Percentiles rank a stretch among this genome's conserved stretches.
phyloP scores from a whole-genome alignment of 169 alveolate genomes.

The Amoebophrya sp. region DNA sequence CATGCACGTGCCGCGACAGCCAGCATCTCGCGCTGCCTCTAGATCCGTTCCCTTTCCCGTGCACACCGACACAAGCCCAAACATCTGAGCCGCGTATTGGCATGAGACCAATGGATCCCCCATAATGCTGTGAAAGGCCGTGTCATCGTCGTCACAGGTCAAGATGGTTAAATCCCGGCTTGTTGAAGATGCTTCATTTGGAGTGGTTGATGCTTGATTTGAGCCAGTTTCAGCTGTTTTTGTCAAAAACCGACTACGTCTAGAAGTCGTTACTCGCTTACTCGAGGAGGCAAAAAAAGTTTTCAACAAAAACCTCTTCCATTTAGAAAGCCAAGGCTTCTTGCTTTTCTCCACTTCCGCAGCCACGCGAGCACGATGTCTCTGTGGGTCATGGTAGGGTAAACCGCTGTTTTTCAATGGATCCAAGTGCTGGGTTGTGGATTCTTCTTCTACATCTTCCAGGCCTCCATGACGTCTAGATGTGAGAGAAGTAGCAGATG shows the following conservation, averaged over 20 bases:
- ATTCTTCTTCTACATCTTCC: neutral
- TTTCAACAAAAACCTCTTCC: neutral
- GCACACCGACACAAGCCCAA: neutral
- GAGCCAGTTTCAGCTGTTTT: too few species aligned
- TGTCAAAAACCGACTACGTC: neutral
- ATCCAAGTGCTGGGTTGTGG: neutral
- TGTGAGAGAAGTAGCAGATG: too few species aligned
- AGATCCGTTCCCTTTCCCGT: slow-evolving; percentile 10
- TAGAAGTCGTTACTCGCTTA: neutral
- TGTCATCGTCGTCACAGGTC: neutral
- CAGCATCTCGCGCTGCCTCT: neutral
- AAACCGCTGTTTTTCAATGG: neutral
- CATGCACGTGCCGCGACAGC: neutral
- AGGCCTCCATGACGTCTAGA: too few species aligned
- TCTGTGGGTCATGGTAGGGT: neutral
- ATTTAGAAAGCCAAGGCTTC: neutral
- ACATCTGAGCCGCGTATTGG: neutral
- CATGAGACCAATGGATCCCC: neutral
- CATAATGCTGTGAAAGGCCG: slow-evolving; percentile 2
- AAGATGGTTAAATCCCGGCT: neutral
- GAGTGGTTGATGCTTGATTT: too few species aligned
- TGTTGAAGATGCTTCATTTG: too few species aligned
- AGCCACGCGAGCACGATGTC: neutral
- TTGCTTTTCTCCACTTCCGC: neutral
- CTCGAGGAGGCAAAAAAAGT: neutral